A percentile compares a stretch with the other conserved stretches of the same genome.
Evolutionary conservation across 192 early-diverging fungal genomes (phyloP).

Genomic region (Geranomyces michiganensis): DNA sequence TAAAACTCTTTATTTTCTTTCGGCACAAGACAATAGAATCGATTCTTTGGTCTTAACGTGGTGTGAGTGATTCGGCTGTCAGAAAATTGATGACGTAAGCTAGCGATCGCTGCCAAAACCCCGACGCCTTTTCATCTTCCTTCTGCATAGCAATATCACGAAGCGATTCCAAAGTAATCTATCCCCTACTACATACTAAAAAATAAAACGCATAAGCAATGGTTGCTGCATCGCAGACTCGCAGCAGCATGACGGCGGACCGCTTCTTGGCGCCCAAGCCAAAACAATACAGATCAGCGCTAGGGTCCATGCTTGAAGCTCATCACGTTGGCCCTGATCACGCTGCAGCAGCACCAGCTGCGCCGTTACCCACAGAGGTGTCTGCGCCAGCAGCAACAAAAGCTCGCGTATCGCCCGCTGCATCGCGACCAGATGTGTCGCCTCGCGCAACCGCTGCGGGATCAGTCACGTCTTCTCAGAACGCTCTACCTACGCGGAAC

Average conservation of each 20-base stretch:
- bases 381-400: background rate
- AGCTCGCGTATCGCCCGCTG: background rate
- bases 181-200: no score
- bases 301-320: background rate
- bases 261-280: background rate
- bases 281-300: background rate
- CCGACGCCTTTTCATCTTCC: no score
- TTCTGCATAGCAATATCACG: no score
- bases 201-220: no score
- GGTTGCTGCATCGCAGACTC: background rate
- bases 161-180: no score
- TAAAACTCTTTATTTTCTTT: no score
- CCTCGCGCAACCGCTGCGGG: background rate
- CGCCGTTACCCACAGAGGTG: background rate
- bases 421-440: background rate
- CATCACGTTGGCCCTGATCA: background rate
- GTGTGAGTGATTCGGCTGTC: no score
- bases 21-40: no score
- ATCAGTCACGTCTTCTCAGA: background rate
- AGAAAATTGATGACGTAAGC: no score
- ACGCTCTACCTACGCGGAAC: background rate
- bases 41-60: no score
- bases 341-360: background rate
- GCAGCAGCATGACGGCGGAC: slow-evolving; percentile 4
- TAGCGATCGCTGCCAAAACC: no score